Percentiles rank a stretch among this genome's conserved stretches.
phyloP scores from a whole-genome alignment of 768 basidiomycete species.

The Pleurotus citrinopileatus region DNA sequence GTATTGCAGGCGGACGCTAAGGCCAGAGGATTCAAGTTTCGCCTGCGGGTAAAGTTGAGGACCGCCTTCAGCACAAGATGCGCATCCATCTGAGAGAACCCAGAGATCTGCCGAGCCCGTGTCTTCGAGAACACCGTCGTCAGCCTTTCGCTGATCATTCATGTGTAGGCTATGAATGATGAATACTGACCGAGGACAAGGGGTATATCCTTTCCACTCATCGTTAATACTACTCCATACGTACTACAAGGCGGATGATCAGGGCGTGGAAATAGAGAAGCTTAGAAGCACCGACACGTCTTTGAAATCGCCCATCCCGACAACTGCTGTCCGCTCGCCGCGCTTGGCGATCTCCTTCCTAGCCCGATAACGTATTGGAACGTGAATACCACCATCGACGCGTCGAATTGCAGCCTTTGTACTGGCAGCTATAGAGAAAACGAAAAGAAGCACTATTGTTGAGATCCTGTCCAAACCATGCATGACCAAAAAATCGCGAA shows the following conservation, averaged over 20 bases:
- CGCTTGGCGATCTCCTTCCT: background rate
- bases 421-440: background rate
- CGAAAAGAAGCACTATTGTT: background rate
- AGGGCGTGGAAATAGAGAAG: background rate
- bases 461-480: background rate
- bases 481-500: background rate
- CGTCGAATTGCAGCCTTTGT: background rate
- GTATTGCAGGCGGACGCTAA: slow-evolving; percentile 53
- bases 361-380: background rate
- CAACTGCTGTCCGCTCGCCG: background rate
- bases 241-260: slow-evolving; percentile 35
- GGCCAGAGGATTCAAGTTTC: slow-evolving; percentile 42
- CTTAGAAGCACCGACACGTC: slow-evolving; percentile 8
- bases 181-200: slow-evolving; percentile 66
- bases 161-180: slow-evolving; percentile 10
- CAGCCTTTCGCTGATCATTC: background rate
- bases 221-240: slow-evolving; percentile 58
- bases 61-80: slow-evolving; percentile 32
- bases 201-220: slow-evolving; percentile 51
- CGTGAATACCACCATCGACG: slow-evolving; percentile 3
- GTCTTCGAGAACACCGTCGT: slow-evolving; percentile 33
- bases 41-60: slow-evolving; percentile 47
- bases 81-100: slow-evolving; percentile 62
- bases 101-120: slow-evolving; percentile 80
- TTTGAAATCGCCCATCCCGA: slow-evolving; percentile 9